phyloP scores from a whole-genome alignment of 139 green algal species.

The Diplosphaera chodatii region DNA sequence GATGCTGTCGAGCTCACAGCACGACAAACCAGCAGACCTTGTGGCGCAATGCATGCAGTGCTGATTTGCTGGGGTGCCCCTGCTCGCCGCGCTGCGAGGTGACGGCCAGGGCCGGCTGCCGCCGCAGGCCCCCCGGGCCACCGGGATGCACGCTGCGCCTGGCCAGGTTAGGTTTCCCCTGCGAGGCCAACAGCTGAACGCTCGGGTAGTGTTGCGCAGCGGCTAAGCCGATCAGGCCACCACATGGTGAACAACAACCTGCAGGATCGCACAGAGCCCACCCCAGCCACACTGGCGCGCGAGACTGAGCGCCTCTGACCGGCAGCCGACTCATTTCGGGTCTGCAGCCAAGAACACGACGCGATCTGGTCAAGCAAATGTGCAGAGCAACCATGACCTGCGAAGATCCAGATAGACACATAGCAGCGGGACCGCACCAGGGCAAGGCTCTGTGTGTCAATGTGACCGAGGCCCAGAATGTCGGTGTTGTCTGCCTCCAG shows the following conservation, averaged over 20 bases:
- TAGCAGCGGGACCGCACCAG: too few relatives aligned
- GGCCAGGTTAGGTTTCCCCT: too few relatives aligned
- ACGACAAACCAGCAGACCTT: too few relatives aligned
- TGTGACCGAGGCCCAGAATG: conserved; percentile 38
- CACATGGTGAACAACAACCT: too few relatives aligned
- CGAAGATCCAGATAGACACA: too few relatives aligned
- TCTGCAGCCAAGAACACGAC: background rate
- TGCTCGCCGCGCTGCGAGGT: background rate
- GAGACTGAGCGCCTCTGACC: background rate
- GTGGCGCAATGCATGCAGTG: background rate
- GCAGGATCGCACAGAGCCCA: background rate
- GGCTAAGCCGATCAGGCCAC: too few relatives aligned
- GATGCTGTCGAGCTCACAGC: too few relatives aligned
- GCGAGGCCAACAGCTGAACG: too few relatives aligned
- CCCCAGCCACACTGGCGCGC: background rate
- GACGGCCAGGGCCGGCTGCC: background rate
- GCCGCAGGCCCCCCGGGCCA: background rate
- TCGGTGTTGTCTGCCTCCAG: conserved; percentile 31
- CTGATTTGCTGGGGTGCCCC: background rate
- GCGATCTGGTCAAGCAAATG: too few relatives aligned
- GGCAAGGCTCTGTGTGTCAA: conserved; percentile 25
- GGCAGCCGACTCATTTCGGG: background rate
- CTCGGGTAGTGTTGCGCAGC: too few relatives aligned
- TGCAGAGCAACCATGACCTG: too few relatives aligned
- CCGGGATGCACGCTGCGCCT: background rate